These are phyloP conservation scores for Colletotrichum plurivorum DNA, from an alignment of 2,329 filamentous ascomycete genomes.

Conservation along the genomic window DNA sequence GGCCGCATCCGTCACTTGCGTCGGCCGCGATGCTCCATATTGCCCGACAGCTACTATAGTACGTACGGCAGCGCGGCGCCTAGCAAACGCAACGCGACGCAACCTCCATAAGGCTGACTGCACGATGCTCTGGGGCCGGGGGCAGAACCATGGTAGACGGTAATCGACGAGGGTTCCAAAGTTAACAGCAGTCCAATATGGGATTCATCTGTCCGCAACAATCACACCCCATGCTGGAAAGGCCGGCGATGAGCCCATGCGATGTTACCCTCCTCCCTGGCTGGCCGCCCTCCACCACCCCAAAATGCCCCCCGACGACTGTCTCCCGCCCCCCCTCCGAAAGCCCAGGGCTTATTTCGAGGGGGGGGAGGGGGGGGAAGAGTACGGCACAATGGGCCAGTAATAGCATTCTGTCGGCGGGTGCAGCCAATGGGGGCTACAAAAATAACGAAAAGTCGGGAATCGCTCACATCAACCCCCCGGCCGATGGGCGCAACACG, in stretches of 20 bases:
- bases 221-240: slow-evolving; percentile 17
- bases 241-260: slow-evolving; percentile 36
- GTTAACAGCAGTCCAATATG: slow-evolving; percentile 17
- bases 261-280: slow-evolving; percentile 24
- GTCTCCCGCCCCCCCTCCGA: slow-evolving; percentile 22
- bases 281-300: slow-evolving; percentile 12
- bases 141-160: slow-evolving; percentile 3
- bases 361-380: no score
- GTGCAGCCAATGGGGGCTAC: slow-evolving; percentile 24
- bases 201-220: slow-evolving; percentile 31
- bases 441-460: slow-evolving; percentile 25
- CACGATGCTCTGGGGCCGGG: slow-evolving; percentile 7
- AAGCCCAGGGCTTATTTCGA: neutral
- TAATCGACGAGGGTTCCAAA: slow-evolving; percentile 21
- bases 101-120: slow-evolving; percentile 36
- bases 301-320: slow-evolving; percentile 14
- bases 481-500: slow-evolving; percentile 25
- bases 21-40: slow-evolving; percentile 23
- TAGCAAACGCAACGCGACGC: slow-evolving; percentile 1
- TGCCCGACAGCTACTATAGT: slow-evolving; percentile 9
- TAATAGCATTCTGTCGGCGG: slow-evolving; percentile 32
- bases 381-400: slow-evolving; percentile 20
- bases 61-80: slow-evolving; percentile 10
- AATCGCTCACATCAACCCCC: slow-evolving; percentile 18
- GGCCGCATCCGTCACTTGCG: slow-evolving; percentile 3